A percentile compares a stretch with the other conserved stretches of the same genome.
Evolutionary conservation across 169 alveolate genomes (phyloP).

Genomic region (Cyclospora cayetanensis): DNA sequence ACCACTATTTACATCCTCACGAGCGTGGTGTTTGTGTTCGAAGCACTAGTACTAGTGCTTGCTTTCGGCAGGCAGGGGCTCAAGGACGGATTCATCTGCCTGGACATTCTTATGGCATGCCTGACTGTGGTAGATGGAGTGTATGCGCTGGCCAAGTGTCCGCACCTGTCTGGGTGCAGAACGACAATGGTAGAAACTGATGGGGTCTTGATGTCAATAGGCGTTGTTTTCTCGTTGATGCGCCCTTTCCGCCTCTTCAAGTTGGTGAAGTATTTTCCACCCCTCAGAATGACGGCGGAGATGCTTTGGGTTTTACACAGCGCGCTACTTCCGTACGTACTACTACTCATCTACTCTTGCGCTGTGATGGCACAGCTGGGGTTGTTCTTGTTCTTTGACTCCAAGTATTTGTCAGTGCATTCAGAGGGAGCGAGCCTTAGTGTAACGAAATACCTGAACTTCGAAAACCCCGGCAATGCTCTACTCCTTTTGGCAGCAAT

Average conservation of each 20-base stretch:
- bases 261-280: conserved; percentile 34
- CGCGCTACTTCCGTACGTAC: conserved; percentile 31
- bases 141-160: not conserved
- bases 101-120: not conserved
- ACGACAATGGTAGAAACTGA: not conserved
- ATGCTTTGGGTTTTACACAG: conserved; percentile 35
- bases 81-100: conserved; percentile 35
- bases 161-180: conserved; percentile 1
- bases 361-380: conserved; percentile 47
- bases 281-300: conserved; percentile 64
- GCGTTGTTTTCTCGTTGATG: conserved; percentile 16
- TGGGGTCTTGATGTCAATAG: not conserved
- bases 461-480: conserved; percentile 29
- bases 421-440: not conserved
- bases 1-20: not conserved
- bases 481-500: conserved; percentile 49
- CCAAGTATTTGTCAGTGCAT: conserved; percentile 10
- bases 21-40: not conserved
- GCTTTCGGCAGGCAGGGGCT: conserved; percentile 49
- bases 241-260: conserved; percentile 65
- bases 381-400: conserved; percentile 50
- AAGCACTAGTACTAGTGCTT: conserved; percentile 30
- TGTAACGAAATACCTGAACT: conserved; percentile 60
- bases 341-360: conserved; percentile 48
- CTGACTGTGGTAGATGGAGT: conserved; percentile 29